Conservation (phyloP, 148 eudicot species). For the Salicornia ramosissima region DNA sequence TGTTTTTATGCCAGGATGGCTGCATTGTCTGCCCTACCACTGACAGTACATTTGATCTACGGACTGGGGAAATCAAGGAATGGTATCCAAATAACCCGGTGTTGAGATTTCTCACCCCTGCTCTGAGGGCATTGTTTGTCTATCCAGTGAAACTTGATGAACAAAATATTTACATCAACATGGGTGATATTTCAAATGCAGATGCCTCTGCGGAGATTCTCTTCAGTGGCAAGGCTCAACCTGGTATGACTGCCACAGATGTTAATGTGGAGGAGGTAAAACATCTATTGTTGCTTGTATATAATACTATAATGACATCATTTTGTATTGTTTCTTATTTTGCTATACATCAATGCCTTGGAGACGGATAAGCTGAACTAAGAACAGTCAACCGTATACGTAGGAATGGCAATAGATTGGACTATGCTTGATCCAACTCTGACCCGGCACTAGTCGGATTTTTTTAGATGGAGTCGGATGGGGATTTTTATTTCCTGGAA, state of each 20-base stretch:
- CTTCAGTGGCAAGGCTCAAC: slow-evolving; percentile 92
- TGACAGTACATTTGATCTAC: slow-evolving; percentile 87
- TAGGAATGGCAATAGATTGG: too few species aligned
- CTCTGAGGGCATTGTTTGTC: slow-evolving; percentile 60
- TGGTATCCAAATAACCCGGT: slow-evolving; percentile 98
- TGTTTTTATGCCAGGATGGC: slow-evolving; percentile 62
- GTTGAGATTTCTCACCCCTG: slow-evolving; percentile 76
- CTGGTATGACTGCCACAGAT: slow-evolving; percentile 79
- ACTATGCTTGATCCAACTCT: too few species aligned
- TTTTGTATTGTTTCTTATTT: too few species aligned
- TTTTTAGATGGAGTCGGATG: too few species aligned
- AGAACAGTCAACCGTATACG: too few species aligned
- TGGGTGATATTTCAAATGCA: slow-evolving; percentile 30
- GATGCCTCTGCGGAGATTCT: slow-evolving; percentile 81
- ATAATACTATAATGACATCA: too few species aligned
- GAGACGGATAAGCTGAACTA: too few species aligned
- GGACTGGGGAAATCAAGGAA: slow-evolving; percentile 73
- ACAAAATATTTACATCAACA: slow-evolving; percentile 72
- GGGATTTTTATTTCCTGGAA: too few species aligned
- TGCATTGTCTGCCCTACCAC: slow-evolving; percentile 94
- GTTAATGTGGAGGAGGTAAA: slow-evolving; percentile 92
- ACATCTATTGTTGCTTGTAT: neutral
- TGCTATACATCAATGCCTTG: too few species aligned
- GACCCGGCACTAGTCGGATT: too few species aligned
- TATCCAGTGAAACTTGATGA: slow-evolving; percentile 77